A percentile compares a stretch with the other conserved stretches of the same genome.
phyloP scores from a whole-genome alignment of 2,329 filamentous ascomycete species.

The Ophiostoma angusticollis region DNA sequence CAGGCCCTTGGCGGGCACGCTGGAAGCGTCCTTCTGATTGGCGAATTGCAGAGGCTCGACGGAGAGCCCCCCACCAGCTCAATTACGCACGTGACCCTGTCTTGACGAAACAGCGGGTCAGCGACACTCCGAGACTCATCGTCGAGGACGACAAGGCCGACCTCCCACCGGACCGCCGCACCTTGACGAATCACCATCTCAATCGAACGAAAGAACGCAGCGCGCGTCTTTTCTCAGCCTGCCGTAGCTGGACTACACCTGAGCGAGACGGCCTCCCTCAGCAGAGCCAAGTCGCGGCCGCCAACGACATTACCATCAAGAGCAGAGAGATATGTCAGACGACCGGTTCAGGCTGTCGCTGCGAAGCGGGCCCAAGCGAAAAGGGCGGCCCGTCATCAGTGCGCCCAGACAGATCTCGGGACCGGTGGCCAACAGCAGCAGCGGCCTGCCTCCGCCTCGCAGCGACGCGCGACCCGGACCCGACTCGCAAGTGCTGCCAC shows the following conservation, averaged over 20 bases:
- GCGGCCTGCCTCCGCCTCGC: slow-evolving; percentile 12
- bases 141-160: too few species aligned
- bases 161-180: too few species aligned
- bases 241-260: slow-evolving; percentile 6
- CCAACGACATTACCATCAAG: too few species aligned
- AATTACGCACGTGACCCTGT: not conserved
- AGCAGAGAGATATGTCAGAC: slow-evolving; percentile 49
- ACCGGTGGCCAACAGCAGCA: slow-evolving; percentile 41
- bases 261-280: not conserved
- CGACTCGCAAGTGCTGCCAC: slow-evolving; percentile 21
- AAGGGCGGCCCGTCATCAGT: slow-evolving; percentile 48
- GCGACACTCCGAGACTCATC: not conserved
- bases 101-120: not conserved
- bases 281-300: too few species aligned
- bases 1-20: too few species aligned
- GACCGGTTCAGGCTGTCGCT: slow-evolving; percentile 50
- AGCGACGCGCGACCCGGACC: slow-evolving; percentile 17
- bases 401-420: slow-evolving; percentile 50
- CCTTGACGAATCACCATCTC: too few species aligned
- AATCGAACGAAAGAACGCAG: too few species aligned
- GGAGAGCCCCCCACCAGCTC: not conserved
- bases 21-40: slow-evolving; percentile 8
- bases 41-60: slow-evolving; percentile 1
- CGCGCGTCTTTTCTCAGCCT: too few species aligned
- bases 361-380: slow-evolving; percentile 47